Evolutionary conservation across 495 filamentous ascomycete genomes (phyloP).

Genomic region (Neurospora sp.): DNA sequence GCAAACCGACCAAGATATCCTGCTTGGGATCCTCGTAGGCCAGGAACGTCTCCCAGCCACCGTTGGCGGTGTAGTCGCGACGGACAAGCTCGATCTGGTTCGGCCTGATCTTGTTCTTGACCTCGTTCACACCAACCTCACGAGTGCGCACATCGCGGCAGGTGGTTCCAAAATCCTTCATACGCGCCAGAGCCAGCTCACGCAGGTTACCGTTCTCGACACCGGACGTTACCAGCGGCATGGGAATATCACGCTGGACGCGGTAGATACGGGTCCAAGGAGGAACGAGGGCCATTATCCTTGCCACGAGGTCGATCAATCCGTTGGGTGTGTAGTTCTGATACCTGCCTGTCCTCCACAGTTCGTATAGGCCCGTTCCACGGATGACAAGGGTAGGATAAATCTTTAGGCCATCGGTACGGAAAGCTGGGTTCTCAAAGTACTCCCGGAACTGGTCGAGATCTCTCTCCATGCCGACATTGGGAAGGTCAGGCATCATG

Average conservation of each 20-base stretch:
- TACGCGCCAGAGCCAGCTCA: conserved; percentile 81
- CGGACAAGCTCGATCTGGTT: conserved; percentile 96
- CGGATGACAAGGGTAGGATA: conserved; percentile 97
- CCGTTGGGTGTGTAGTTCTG: conserved; percentile 98
- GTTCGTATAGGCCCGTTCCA: conserved; percentile 90
- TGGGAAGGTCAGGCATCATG: conserved; percentile 99
- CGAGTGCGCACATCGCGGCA: conserved; percentile 97
- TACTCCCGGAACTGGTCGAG: conserved; percentile 95
- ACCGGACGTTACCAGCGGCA: conserved; percentile 93
- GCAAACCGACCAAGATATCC: conserved; percentile 88
- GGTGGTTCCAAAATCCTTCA: conserved; percentile 97
- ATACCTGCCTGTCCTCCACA: conserved; percentile 94
- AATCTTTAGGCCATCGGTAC: conserved; percentile 97
- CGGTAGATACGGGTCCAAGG: conserved; percentile 99
- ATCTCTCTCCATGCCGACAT: conserved; percentile 97
- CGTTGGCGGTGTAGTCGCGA: conserved; percentile 88
- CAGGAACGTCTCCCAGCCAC: conserved; percentile 96
- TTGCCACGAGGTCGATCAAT: conserved; percentile 86
- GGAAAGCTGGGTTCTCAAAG: conserved; percentile 91
- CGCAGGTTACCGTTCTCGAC: conserved; percentile 97
- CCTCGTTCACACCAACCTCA: conserved; percentile 96
- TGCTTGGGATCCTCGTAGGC: conserved; percentile 98
- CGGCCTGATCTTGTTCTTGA: conserved; percentile 95
- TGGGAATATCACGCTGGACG: conserved; percentile 96
- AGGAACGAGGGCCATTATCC: conserved; percentile 87